A percentile compares a stretch with the other conserved stretches of the same genome.
Evolutionary conservation across 352 stramenopile genomes (phyloP).

Genomic region (Plasmopara muralis): DNA sequence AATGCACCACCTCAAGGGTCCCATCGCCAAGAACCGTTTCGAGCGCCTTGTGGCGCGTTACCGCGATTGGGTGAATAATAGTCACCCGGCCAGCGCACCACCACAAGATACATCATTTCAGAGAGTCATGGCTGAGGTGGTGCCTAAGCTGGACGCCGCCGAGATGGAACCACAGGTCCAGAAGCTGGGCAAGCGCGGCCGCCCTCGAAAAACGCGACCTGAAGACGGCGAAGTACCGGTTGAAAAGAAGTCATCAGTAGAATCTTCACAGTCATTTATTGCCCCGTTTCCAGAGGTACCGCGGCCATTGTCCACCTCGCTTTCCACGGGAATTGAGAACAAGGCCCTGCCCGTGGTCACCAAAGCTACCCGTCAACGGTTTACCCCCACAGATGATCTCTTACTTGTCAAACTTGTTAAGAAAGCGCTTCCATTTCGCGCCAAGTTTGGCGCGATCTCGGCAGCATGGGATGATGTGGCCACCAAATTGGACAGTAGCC

Average conservation of each 20-base stretch:
- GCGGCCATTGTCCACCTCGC: constrained; percentile 6
- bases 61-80: constrained; percentile 24
- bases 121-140: constrained; percentile 23
- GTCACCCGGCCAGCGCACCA: constrained; percentile 11
- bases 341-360: constrained; percentile 11
- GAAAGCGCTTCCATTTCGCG: constrained; percentile 23
- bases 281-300: constrained; percentile 17
- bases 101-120: constrained; percentile 23
- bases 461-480: constrained; percentile 29
- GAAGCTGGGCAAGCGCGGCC: constrained; percentile 24
- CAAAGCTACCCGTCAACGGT: constrained; percentile 23
- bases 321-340: constrained; percentile 18
- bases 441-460: constrained; percentile 31
- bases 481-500: constrained; percentile 16
- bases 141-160: constrained; percentile 25
- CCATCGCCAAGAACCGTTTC: constrained; percentile 35
- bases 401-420: constrained; percentile 26
- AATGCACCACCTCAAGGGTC: constrained; percentile 31
- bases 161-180: constrained; percentile 17
- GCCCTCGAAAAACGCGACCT: constrained; percentile 19
- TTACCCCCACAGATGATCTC: constrained; percentile 27
- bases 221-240: constrained; percentile 1
- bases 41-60: constrained; percentile 24
- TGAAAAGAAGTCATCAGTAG: constrained; percentile 10
- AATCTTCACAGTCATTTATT: constrained; percentile 8